These are phyloP conservation scores for Penicillium oxalicum DNA, from an alignment of 2,329 filamentous ascomycete species.

Conservation along the genomic window DNA sequence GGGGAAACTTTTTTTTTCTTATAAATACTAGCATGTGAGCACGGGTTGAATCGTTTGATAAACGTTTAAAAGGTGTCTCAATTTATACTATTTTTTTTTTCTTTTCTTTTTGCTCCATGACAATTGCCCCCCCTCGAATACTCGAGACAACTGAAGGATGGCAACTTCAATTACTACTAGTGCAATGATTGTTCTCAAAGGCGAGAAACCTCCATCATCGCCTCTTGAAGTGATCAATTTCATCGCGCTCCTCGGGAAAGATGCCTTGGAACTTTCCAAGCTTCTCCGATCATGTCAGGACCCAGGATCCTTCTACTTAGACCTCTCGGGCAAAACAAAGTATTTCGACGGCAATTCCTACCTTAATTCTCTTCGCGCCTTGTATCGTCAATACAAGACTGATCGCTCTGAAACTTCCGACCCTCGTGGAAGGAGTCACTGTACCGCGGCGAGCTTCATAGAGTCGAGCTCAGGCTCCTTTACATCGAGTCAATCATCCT, in stretches of 20 bases:
- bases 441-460: background rate
- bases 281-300: constrained; percentile 2
- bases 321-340: background rate
- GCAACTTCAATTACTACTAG: background rate
- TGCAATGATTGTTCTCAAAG: background rate
- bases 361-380: background rate
- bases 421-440: background rate
- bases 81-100: too few relatives aligned
- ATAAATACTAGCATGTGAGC: too few relatives aligned
- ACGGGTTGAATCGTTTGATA: too few relatives aligned
- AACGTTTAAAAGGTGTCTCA: too few relatives aligned
- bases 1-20: too few relatives aligned
- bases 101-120: too few relatives aligned
- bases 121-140: too few relatives aligned
- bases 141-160: background rate
- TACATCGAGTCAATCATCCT: background rate
- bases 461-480: background rate
- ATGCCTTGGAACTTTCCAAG: background rate
- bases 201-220: background rate
- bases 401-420: background rate
- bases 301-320: background rate
- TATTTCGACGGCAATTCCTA: background rate
- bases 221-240: background rate
- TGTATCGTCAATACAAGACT: background rate
- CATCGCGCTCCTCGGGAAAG: background rate